Evolutionary conservation across 495 filamentous ascomycete genomes (phyloP), one percentile per base, ranked within the genome.

Genomic region (Penicillium mononematosum): DNA sequence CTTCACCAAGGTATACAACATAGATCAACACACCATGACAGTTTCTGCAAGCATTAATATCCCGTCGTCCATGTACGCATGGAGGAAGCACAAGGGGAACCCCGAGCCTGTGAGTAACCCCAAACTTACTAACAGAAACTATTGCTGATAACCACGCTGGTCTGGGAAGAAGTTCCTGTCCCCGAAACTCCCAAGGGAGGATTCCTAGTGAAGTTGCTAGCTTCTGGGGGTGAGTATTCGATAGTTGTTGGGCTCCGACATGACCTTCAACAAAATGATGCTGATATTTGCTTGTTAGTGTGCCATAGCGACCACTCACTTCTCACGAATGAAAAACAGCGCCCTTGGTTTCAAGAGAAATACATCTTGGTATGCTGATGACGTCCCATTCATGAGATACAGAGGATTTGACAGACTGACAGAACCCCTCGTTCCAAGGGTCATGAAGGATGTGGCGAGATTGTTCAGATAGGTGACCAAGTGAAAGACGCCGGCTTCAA

Each of bases 361-460:
- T 66, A 61, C 17, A 66, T 42, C 12, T 47, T 66, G 1, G 63
- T 66, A 39, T 11, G 12, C 11, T 6, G 14, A 20, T 45, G 6
- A 29, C 8, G 1, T 16, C 5, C 0, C 5, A 1, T 46, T 27
- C 4, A 17, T 4, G 9, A 20, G 1, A 5, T 16, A 6, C 12
- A 2, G n/a, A 2, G 0, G 4, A 27, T 16, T 1, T 4, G 1
- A 5, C 4, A 22, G 19, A 27, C 52, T 42, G 31, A 56, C 38
- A 17, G 38, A 1, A 11, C 19, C 14, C 1, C n/a, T 44, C 1
- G 0, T 29, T 27, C 24, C 1, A 19, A 66, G 60, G 63, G 63
- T n/a, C 63, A 66, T 31, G 63, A 66, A 54, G 63, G 63, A 29
- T 60, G 63, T 38, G 63, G 63, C 25, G 60, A 66, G 27, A 66